Conservation (phyloP, 768 basidiomycete genomes). For the Boletus huronensis region DNA sequence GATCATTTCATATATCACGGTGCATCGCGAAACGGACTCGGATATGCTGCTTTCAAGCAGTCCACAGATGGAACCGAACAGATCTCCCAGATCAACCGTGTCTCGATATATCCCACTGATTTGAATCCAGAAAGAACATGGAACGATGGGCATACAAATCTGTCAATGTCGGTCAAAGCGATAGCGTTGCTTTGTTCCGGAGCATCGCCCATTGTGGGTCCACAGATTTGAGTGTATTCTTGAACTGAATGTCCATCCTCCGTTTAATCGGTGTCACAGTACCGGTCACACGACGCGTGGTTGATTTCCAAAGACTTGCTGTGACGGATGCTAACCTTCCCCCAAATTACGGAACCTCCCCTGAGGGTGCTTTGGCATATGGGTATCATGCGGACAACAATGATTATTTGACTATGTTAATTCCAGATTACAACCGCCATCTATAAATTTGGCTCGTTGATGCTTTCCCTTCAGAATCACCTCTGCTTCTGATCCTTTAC, state of each 20-base stretch:
- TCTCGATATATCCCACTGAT: not conserved
- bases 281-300: not conserved
- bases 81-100: not conserved
- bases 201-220: conserved; percentile 1
- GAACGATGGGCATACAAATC: not conserved
- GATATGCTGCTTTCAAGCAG: not conserved
- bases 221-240: not conserved
- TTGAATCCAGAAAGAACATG: not conserved
- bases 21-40: too few relatives aligned
- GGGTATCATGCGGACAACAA: not conserved
- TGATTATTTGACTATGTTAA: not conserved
- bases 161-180: not conserved
- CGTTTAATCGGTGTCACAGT: not conserved
- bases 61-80: not conserved
- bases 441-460: not conserved
- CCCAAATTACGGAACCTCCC: not conserved
- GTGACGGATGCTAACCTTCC: too few relatives aligned
- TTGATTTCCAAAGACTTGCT: not conserved
- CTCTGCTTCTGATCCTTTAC: too few relatives aligned
- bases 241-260: not conserved
- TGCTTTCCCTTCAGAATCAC: not conserved
- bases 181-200: not conserved
- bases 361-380: conserved; percentile 1
- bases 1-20: not conserved
- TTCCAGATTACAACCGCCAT: not conserved